Evolutionary conservation across 208 protist genomes (phyloP).

Genomic region (Leptomonas seymouri): DNA sequence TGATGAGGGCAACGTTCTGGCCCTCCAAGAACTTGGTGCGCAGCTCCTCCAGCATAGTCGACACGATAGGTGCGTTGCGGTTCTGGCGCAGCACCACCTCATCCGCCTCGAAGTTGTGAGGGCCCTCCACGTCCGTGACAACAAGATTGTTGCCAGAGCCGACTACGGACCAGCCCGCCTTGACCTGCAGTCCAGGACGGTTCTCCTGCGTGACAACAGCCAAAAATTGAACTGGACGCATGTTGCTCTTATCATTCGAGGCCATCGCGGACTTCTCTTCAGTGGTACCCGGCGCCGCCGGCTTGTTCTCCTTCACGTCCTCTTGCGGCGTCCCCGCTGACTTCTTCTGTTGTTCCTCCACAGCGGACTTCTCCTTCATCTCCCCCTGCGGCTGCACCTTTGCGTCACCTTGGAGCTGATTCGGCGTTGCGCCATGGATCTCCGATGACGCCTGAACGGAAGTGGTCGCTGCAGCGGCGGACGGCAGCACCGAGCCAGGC

Average conservation of each 20-base stretch:
- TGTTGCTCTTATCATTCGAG: slow-evolving; percentile 1
- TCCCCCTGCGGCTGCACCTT: slow-evolving; percentile 16
- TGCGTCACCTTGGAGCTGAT: slow-evolving; percentile 5
- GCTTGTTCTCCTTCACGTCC: too few relatives aligned
- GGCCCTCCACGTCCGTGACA: slow-evolving; percentile 46
- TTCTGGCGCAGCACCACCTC: slow-evolving; percentile 46
- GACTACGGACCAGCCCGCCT: slow-evolving; percentile 47
- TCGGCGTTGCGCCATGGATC: not conserved
- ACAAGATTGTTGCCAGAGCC: slow-evolving; percentile 27
- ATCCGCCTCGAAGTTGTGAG: slow-evolving; percentile 42
- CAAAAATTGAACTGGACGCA: slow-evolving; percentile 26
- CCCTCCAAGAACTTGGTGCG: slow-evolving; percentile 46
- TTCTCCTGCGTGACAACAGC: slow-evolving; percentile 52
- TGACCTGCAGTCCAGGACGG: slow-evolving; percentile 23
- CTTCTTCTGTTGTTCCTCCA: not conserved
- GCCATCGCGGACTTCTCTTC: not conserved
- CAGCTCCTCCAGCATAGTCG: slow-evolving; percentile 41
- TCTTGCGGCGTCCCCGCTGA: not conserved
- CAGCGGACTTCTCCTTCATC: slow-evolving; percentile 1
- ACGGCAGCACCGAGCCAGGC: slow-evolving; percentile 4
- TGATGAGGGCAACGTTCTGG: slow-evolving; percentile 58
- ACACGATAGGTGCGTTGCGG: slow-evolving; percentile 34
- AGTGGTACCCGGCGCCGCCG: too few relatives aligned
- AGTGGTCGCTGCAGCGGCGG: not conserved
- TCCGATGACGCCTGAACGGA: not conserved